Percentiles rank a stretch among this genome's conserved stretches.
These are phyloP conservation scores for Tulasnella sp. DNA, from an alignment of 768 basidiomycete species.

Conservation along the genomic window DNA sequence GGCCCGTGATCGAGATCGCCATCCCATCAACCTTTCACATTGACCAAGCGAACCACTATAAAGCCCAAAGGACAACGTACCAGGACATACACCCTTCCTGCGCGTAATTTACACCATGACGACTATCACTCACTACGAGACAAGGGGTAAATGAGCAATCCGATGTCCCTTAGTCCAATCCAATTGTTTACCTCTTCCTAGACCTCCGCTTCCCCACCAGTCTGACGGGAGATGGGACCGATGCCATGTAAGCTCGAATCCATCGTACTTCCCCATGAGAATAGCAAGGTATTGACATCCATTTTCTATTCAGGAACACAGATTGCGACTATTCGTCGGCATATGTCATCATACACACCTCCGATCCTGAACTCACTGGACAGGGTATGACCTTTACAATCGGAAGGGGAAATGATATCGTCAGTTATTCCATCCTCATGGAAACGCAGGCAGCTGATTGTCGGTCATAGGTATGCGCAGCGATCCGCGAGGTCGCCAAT, in stretches of 20 bases:
- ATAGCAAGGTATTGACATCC: background rate
- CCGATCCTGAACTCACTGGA: conserved; percentile 52
- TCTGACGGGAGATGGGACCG: conserved; percentile 80
- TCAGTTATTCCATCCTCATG: conserved; percentile 22
- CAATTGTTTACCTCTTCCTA: conserved; percentile 24
- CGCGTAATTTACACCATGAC: conserved; percentile 18
- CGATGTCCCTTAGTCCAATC: background rate
- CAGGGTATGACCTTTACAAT: conserved; percentile 93
- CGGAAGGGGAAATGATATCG: conserved; percentile 90
- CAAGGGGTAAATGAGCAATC: conserved; percentile 35
- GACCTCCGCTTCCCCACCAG: conserved; percentile 91
- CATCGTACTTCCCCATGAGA: background rate
- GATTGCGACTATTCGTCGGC: conserved; percentile 95
- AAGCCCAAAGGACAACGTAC: too few species aligned
- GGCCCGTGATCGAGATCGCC: too few species aligned
- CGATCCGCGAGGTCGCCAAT: conserved; percentile 65
- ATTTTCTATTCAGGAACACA: conserved; percentile 53
- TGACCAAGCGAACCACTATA: too few species aligned
- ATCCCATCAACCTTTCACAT: too few species aligned
- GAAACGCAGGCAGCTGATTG: background rate
- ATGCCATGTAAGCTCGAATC: conserved; percentile 60
- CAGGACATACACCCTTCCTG: background rate
- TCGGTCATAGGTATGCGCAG: conserved; percentile 56
- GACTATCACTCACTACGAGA: conserved; percentile 46
- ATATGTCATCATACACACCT: conserved; percentile 69